These are phyloP conservation scores for Metschnikowia dekortorum DNA, from an alignment of 805 yeast species.

Conservation along the genomic window DNA sequence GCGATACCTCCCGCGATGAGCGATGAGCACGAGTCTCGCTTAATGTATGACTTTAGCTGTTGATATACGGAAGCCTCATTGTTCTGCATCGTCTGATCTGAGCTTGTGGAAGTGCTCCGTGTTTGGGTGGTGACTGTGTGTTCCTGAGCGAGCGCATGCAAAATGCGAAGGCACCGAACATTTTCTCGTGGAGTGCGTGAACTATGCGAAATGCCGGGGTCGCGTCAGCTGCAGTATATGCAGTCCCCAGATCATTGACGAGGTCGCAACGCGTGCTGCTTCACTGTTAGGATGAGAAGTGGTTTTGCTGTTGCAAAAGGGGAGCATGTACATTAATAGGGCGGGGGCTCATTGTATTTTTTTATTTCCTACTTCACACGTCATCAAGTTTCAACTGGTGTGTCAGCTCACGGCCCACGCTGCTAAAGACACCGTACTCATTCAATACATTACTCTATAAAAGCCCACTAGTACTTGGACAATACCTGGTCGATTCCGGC, in stretches of 20 bases:
- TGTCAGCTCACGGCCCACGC: not conserved
- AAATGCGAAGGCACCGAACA: not conserved
- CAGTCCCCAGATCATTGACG: not conserved
- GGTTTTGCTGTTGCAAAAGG: too few species aligned
- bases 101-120: not conserved
- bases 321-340: too few species aligned
- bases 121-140: not conserved
- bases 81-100: not conserved
- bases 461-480: conserved; percentile 23
- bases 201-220: not conserved
- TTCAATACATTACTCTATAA: not conserved
- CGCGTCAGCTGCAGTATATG: not conserved
- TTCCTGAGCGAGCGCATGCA: not conserved
- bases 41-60: conserved; percentile 16
- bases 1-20: conserved; percentile 70
- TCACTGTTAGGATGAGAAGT: too few species aligned
- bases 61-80: not conserved
- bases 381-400: too few species aligned
- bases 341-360: too few species aligned
- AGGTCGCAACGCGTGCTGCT: not conserved
- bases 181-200: not conserved
- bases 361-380: too few species aligned
- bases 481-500: conserved; percentile 36
- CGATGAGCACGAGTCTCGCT: conserved; percentile 55
- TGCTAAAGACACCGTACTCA: not conserved